A percentile compares a stretch with the other conserved stretches of the same genome.
Conservation (phyloP, 306 rosid species). For the Ormosia semicastrata region DNA sequence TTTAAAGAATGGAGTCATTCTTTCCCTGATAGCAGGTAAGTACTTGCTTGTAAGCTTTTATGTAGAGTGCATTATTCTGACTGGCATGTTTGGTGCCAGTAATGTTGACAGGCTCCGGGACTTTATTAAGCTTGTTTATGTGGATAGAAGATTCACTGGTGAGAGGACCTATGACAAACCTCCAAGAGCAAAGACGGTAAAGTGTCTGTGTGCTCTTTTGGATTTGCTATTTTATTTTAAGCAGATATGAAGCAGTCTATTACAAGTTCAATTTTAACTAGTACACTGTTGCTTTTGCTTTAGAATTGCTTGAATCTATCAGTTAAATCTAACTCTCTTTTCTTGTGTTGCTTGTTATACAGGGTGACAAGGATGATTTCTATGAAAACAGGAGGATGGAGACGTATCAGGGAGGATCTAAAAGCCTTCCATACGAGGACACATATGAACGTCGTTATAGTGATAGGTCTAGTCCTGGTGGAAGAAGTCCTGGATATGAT, state of each 20-base stretch:
- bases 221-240: slow-evolving; percentile 12
- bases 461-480: slow-evolving; percentile 80
- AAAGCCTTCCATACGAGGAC: slow-evolving; percentile 84
- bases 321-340: not conserved
- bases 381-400: slow-evolving; percentile 60
- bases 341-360: slow-evolving; percentile 31
- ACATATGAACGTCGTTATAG: slow-evolving; percentile 62
- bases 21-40: slow-evolving; percentile 80
- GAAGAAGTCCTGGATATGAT: slow-evolving; percentile 85
- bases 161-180: slow-evolving; percentile 74
- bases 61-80: slow-evolving; percentile 38
- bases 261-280: slow-evolving; percentile 18
- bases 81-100: slow-evolving; percentile 55
- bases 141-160: slow-evolving; percentile 74
- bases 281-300: not conserved
- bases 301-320: not conserved
- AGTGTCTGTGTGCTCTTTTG: slow-evolving; percentile 6
- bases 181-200: slow-evolving; percentile 62
- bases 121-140: slow-evolving; percentile 85
- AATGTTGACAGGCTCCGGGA: slow-evolving; percentile 78
- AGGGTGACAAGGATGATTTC: slow-evolving; percentile 79
- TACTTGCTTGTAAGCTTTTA: slow-evolving; percentile 6
- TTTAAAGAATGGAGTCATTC: slow-evolving; percentile 85
- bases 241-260: slow-evolving; percentile 1
- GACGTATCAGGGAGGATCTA: slow-evolving; percentile 64